Evolutionary conservation across 148 eudicot genomes (phyloP), one percentile per base, ranked within the genome.

Genomic region (Persicaria tinctoria): DNA sequence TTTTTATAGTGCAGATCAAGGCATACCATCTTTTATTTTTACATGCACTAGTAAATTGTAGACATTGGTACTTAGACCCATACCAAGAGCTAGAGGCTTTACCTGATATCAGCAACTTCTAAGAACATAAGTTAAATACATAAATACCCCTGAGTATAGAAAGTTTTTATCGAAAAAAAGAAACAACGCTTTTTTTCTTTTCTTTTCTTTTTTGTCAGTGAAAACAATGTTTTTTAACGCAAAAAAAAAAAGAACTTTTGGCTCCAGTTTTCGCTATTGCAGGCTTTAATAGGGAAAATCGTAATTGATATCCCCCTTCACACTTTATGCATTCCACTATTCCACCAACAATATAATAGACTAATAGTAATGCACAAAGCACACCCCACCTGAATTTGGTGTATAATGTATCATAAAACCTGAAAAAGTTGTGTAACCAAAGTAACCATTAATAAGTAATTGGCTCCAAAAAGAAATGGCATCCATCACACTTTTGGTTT

Each of bases 241-340:
- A 41, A 13, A 44, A 38, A 64, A 38, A 64, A 66, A 6, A n/a
- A 63, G 44, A 44, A 44, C 1, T 13, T 66, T 23, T 41, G 32
- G 70, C 14, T 20, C 48, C 70, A 17, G 6, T 12, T 66, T 66
- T 47, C 45, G n/a, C 5, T 10, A 45, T 66, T 66, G 44, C 18
- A 66, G 70, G 70, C 70, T 66, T 66, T 63, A 66, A 66, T 47
- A 66, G 70, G 38, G 70, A 18, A 66, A 27, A 38, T 66, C 70
- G 17, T 12, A 66, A 66, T 66, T 41, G 70, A 4, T 41, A 47
- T 66, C 13, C 32, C 44, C 70, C 5, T 41, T 66, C 46, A 23
- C 48, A 66, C 70, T 38, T 41, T 41, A 14, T 53, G 56, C 56
- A 53, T 14, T 14, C 56, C 56, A 53, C 41, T 32, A 32, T 32